Percentiles rank a stretch among this genome's conserved stretches.
phyloP scores from a whole-genome alignment of 495 filamentous ascomycete species.

The Clohesyomyces aquaticus region DNA sequence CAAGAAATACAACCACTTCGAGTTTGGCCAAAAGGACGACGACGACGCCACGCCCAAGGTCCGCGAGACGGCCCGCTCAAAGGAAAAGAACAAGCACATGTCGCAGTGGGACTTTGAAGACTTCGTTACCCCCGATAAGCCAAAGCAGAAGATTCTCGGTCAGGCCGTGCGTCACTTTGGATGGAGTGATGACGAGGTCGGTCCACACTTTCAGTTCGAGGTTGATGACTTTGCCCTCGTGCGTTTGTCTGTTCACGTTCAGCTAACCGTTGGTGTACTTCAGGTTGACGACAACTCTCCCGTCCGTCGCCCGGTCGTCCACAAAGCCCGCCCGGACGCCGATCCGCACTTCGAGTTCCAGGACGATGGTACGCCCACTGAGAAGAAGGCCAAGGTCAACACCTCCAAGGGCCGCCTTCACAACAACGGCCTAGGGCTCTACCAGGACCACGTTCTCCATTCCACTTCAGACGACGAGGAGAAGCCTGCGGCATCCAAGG shows the following conservation, averaged over 20 bases:
- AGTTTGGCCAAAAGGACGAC: constrained; percentile 70
- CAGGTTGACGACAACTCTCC: constrained; percentile 45
- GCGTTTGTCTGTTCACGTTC: not conserved
- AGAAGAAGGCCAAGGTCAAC: constrained; percentile 39
- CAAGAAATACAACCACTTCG: constrained; percentile 84
- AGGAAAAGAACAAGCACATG: constrained; percentile 62
- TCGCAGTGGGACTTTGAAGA: constrained; percentile 85
- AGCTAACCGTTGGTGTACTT: constrained; percentile 10
- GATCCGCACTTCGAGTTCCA: constrained; percentile 77
- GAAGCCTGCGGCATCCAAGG: constrained; percentile 42
- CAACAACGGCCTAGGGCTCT: constrained; percentile 71
- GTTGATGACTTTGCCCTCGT: constrained; percentile 10
- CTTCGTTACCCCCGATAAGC: constrained; percentile 78
- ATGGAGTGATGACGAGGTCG: constrained; percentile 66
- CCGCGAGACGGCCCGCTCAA: constrained; percentile 49
- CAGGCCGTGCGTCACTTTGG: constrained; percentile 71
- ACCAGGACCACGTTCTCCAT: constrained; percentile 70
- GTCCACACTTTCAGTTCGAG: constrained; percentile 28
- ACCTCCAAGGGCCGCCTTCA: constrained; percentile 44
- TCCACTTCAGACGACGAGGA: constrained; percentile 55
- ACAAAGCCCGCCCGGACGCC: constrained; percentile 75
- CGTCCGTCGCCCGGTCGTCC: constrained; percentile 54
- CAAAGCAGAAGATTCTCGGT: constrained; percentile 52
- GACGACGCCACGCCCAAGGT: constrained; percentile 35
- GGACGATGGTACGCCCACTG: constrained; percentile 56